Base-by-base conservation (phyloP, 495 filamentous ascomycete species). In the Patellaria atrata region DNA sequence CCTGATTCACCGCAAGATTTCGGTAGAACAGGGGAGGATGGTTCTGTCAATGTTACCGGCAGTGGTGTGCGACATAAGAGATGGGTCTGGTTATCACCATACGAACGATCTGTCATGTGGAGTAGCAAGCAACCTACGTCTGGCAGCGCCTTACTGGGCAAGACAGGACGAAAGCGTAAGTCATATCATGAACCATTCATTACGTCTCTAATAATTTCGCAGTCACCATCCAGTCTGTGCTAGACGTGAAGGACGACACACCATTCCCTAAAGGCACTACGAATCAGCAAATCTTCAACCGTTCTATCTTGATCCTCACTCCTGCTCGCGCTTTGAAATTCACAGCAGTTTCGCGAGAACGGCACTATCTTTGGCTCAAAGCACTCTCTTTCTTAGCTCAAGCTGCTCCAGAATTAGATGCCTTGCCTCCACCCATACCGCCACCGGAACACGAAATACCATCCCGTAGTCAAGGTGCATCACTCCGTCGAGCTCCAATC, bases 71-170 rank as follows among this genome's bases (percentile, higher is more conserved):
- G 91, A 24, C 89, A 97, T 46, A 94, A 89, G 58, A 70, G 89
- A 59, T 97, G 89, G 89, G 91, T 97, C 11, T 97, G 89, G 89
- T 68, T 97, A 21, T 86, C 85, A 9, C 89, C 89, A 11, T 94
- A 94, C 50, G 89, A 97, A 58, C 70, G 85, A 24, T 75, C 85
- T 7, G 85, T 97, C 30, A 82, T 97, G 60, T 97, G 89, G 89
- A 94, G 87, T 56, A 92, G 79, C 68, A 93, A 93, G 65, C 91
- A 96, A 57, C 89, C 89, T 14, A 81, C 77, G 14, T 80, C 76
- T 44, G 82, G 81, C 19, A 78, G 73, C 48, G 86, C 89, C 15
- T 60, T 96, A 55, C 65, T 96, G 62, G 89, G 89, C 40, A 97
- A 96, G 66, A 81, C 76, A 61, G 91, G 91, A 20, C 75, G 89